Conservation (phyloP, 1,284 basidiomycete genomes). For the Ustilago vetiveriae region DNA sequence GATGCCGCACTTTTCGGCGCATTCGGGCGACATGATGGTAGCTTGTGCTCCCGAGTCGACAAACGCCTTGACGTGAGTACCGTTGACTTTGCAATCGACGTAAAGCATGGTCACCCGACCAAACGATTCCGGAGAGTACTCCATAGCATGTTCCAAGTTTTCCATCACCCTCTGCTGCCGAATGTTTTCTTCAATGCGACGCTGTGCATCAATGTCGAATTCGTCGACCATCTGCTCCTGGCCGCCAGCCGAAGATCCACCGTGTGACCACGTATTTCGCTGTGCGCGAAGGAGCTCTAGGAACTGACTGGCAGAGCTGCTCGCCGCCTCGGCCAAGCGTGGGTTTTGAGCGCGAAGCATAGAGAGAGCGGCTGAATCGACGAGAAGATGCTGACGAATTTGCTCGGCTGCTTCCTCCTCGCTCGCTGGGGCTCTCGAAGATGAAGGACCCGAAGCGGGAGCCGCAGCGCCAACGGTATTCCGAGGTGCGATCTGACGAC, state of each 20-base stretch:
- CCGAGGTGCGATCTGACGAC: neutral
- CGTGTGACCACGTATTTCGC: constrained; percentile 65
- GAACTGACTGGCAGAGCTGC: constrained; percentile 19
- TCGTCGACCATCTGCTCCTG: constrained; percentile 72
- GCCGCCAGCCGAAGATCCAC: constrained; percentile 72
- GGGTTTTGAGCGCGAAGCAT: constrained; percentile 73
- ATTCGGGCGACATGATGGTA: constrained; percentile 96
- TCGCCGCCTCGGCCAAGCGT: constrained; percentile 37
- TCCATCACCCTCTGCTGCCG: constrained; percentile 87
- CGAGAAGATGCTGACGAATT: constrained; percentile 86
- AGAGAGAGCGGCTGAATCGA: constrained; percentile 81
- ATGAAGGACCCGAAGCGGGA: neutral
- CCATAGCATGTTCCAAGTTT: constrained; percentile 67
- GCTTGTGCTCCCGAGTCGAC: constrained; percentile 97
- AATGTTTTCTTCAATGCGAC: constrained; percentile 92
- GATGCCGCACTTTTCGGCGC: constrained; percentile 90
- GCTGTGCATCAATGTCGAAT: constrained; percentile 82
- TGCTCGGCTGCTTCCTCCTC: constrained; percentile 81
- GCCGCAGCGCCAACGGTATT: neutral
- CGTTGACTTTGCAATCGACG: constrained; percentile 83
- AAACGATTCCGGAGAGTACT: constrained; percentile 81
- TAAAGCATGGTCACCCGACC: constrained; percentile 97
- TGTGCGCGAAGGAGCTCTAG: constrained; percentile 37
- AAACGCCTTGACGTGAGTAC: constrained; percentile 88
- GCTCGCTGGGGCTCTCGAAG: constrained; percentile 68